Base-by-base conservation (phyloP, 1,139 yeast species). In the Diutina rugosa region DNA sequence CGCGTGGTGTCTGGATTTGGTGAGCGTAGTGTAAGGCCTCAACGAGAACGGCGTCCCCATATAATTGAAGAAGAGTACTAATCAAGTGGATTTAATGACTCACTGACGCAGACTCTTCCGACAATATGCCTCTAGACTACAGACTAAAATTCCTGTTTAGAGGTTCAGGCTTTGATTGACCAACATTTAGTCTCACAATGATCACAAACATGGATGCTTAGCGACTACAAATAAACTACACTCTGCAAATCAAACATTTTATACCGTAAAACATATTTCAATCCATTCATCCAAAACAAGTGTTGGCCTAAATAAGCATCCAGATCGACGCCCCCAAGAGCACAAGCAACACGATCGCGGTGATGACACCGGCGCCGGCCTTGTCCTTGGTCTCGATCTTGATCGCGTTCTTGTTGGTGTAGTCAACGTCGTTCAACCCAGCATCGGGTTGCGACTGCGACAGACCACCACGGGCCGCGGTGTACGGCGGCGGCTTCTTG, bases 341-440 rank as follows among this genome's bases (percentile, higher is more conserved):
- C 3, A 85, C 77, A 4, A 81, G 76, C 56, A 90, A 85, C 55
- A 90, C 76, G 44, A 90, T 67, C 8, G 87, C 89, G 1, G 97
- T 91, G 59, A 90, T 81, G 56, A 90, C 80, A 54, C 93, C 89
- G 0, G 97, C 97, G 57, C 97, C 97, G 0, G 95, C 97, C 60
- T 72, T 79, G 66, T 90, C 97, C 56, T 85, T 87, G 1, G 72
- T 65, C 51, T 76, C 76, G 55, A 89, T 74, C 18, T 68, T 64
- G 62, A 90, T 58, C 73, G 69, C 32, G 28, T 49, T 49, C 44
- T 49, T 30, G 26, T 49, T 49, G 53, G 53, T 49, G 35, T 49
- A 49, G 21, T 49, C 53, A 4, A 49, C 53, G 4, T 47, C 51
- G n/a, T 47, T 5, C 35, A 47, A 14, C 28, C 55, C 55, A 2